These are phyloP conservation scores for Hypoxylon subgilvum DNA, from an alignment of 495 filamentous ascomycete species.

Conservation along the genomic window DNA sequence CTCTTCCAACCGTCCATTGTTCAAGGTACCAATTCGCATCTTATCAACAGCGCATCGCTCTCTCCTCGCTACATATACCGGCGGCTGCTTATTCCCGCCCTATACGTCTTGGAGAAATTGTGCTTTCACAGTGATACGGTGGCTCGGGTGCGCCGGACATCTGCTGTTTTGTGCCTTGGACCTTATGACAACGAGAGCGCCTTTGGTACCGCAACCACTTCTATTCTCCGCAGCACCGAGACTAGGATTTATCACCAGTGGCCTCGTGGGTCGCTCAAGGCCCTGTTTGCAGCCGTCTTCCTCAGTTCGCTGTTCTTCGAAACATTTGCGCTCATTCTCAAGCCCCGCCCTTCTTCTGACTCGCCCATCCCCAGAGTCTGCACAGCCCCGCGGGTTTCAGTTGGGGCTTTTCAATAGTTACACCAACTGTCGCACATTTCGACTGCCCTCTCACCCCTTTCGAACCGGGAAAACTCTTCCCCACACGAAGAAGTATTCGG, in stretches of 20 bases:
- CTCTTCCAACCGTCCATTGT: constrained; percentile 14
- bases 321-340: constrained; percentile 18
- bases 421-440: constrained; percentile 13
- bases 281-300: constrained; percentile 2
- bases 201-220: constrained; percentile 10
- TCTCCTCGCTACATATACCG: constrained; percentile 2
- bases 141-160: constrained; percentile 38
- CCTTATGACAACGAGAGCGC: constrained; percentile 31
- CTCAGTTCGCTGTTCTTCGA: constrained; percentile 7
- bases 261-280: constrained; percentile 6
- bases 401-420: constrained; percentile 2
- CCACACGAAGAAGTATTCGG: neutral
- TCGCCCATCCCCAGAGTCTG: constrained; percentile 19
- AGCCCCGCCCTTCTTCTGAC: constrained; percentile 19
- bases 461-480: constrained; percentile 5
- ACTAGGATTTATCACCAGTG: constrained; percentile 9
- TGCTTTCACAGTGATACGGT: constrained; percentile 20
- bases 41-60: constrained; percentile 2
- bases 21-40: constrained; percentile 10
- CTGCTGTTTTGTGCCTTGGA: constrained; percentile 15
- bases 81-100: neutral
- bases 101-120: constrained; percentile 6
- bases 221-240: constrained; percentile 23
- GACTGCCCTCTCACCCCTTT: neutral
- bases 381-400: constrained; percentile 26